These are phyloP conservation scores for Phellopilus nigrolimitatus DNA, from an alignment of 1,284 basidiomycete genomes.

Conservation along the genomic window DNA sequence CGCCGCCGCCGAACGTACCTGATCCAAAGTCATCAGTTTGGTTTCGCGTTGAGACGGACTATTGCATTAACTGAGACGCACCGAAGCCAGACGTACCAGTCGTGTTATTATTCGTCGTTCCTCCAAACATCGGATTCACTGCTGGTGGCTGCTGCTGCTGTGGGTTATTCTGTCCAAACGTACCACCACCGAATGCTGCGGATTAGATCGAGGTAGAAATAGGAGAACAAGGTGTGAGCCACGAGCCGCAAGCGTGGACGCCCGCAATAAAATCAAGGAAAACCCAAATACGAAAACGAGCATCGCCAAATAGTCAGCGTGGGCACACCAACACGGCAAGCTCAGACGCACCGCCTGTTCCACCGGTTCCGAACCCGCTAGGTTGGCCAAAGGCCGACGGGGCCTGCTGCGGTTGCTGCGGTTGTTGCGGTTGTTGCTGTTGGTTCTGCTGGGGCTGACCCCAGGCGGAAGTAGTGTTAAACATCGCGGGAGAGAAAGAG, in stretches of 20 bases:
- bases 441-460: constrained; percentile 52
- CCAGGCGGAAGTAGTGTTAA: constrained; percentile 68
- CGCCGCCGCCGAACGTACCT: constrained; percentile 56
- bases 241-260: not conserved
- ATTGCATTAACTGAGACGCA: too few species aligned
- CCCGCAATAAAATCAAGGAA: not conserved
- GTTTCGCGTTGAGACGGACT: too few species aligned
- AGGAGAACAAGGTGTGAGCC: not conserved
- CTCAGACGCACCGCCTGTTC: constrained; percentile 33
- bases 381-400: constrained; percentile 42
- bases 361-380: constrained; percentile 40
- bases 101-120: constrained; percentile 36
- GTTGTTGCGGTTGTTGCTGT: constrained; percentile 37
- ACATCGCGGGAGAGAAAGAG: not conserved
- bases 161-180: constrained; percentile 44
- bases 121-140: constrained; percentile 78
- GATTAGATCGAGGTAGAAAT: constrained; percentile 1
- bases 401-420: constrained; percentile 33
- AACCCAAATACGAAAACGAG: not conserved
- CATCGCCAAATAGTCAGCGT: constrained; percentile 6
- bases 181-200: constrained; percentile 40
- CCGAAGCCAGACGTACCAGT: constrained; percentile 52
- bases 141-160: constrained; percentile 51
- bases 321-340: constrained; percentile 22
- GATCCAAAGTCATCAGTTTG: constrained; percentile 12